These are phyloP conservation scores for Cercospora nicotianae DNA, from an alignment of 2,329 filamentous ascomycete genomes.

Conservation along the genomic window DNA sequence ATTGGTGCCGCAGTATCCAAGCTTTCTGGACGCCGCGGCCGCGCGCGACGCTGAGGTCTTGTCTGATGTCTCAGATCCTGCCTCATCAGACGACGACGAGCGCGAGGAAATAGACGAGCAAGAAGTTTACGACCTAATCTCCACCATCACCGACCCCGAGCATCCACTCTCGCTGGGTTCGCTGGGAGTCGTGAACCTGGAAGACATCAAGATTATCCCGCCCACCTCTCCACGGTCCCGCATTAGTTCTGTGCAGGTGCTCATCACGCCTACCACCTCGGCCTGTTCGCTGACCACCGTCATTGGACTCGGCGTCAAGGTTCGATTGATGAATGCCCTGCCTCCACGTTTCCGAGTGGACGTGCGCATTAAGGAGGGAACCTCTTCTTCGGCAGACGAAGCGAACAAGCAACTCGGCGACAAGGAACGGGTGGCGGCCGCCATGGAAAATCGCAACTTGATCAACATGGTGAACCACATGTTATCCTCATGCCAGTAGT, in stretches of 20 bases:
- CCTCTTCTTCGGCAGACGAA: constrained; percentile 91
- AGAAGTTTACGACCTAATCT: constrained; percentile 95
- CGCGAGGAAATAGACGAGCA: constrained; percentile 92
- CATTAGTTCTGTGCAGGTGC: constrained; percentile 75
- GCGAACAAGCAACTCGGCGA: constrained; percentile 96
- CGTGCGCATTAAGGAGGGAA: constrained; percentile 90
- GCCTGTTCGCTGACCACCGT: constrained; percentile 96
- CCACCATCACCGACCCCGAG: constrained; percentile 92
- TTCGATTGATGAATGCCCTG: constrained; percentile 84
- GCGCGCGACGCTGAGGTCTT: constrained; percentile 35
- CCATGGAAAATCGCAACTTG: constrained; percentile 87
- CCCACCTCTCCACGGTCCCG: constrained; percentile 62
- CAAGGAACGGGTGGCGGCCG: constrained; percentile 94
- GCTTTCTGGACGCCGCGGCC: constrained; percentile 40
- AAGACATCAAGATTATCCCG: constrained; percentile 79
- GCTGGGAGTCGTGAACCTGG: constrained; percentile 91
- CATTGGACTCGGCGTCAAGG: constrained; percentile 88
- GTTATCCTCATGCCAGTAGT: constrained; percentile 55
- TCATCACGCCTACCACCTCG: constrained; percentile 94
- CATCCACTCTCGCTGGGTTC: constrained; percentile 92
- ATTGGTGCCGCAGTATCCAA: constrained; percentile 52
- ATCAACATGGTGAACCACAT: constrained; percentile 89
- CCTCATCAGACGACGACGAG: constrained; percentile 54
- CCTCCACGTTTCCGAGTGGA: constrained; percentile 91
- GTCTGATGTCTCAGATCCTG: constrained; percentile 46